These are phyloP conservation scores for Cadophora sp. DNA, from an alignment of 2,329 filamentous ascomycete genomes.

Conservation along the genomic window DNA sequence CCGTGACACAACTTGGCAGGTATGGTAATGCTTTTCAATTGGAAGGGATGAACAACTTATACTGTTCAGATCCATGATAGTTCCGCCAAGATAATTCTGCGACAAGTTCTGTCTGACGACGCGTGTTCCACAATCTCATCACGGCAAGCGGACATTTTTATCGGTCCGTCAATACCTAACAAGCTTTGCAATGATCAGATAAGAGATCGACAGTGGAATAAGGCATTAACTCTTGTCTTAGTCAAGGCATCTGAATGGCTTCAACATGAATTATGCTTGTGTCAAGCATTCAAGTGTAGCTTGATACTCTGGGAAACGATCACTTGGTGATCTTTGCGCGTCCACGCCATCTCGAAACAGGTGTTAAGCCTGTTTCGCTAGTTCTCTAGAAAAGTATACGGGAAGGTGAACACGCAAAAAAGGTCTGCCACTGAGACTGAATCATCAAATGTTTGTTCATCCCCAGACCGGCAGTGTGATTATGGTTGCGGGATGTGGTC, in stretches of 20 bases:
- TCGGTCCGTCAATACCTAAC: neutral
- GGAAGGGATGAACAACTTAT: neutral
- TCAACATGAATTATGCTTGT: neutral
- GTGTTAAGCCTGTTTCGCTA: neutral
- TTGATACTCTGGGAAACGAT: neutral
- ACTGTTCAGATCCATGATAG: neutral
- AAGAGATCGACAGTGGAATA: neutral
- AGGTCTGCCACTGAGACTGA: neutral
- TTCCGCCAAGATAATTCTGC: neutral
- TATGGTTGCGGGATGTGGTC: conserved; percentile 8
- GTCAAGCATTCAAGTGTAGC: conserved; percentile 1
- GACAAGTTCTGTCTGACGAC: conserved; percentile 1
- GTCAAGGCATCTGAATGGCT: neutral
- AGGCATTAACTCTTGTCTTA: neutral
- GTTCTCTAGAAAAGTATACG: neutral
- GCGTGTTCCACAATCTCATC: neutral
- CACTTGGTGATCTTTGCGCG: neutral
- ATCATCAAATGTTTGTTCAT: neutral
- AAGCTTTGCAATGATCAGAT: neutral
- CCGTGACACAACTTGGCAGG: neutral
- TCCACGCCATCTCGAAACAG: neutral
- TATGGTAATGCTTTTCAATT: neutral
- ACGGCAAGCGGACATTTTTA: neutral
- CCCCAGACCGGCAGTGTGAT: neutral
- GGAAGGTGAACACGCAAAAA: neutral